phyloP scores from a whole-genome alignment of 2,329 filamentous ascomycete species.

The Ophiostoma tasmaniense region DNA sequence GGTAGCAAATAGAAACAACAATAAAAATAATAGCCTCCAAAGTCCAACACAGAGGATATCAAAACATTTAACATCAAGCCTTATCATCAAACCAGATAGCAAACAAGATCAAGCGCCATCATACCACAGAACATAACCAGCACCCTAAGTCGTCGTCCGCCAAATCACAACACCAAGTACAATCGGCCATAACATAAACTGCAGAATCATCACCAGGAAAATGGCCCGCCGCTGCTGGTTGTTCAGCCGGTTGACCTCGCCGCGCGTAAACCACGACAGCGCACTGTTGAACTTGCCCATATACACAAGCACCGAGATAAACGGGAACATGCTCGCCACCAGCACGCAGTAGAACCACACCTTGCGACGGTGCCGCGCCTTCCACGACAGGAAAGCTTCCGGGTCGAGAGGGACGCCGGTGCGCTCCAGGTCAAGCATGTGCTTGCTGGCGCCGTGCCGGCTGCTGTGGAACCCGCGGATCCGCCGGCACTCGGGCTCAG shows the following conservation, averaged over 20 bases:
- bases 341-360: conserved; percentile 34
- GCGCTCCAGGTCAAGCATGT: conserved; percentile 14
- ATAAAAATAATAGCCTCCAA: not conserved
- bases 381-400: conserved; percentile 24
- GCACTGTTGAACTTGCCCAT: conserved; percentile 37
- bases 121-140: not conserved
- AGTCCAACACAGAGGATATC: not conserved
- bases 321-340: conserved; percentile 36
- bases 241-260: conserved; percentile 35
- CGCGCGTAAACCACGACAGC: conserved; percentile 41
- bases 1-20: not conserved
- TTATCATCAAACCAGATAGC: not conserved
- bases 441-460: too few relatives aligned
- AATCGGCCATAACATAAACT: conserved; percentile 21
- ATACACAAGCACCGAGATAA: conserved; percentile 38
- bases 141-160: conserved; percentile 2
- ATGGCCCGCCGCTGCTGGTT: conserved; percentile 31
- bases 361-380: conserved; percentile 27
- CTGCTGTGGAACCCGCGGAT: not conserved
- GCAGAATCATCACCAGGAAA: conserved; percentile 27
- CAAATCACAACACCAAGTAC: conserved; percentile 21
- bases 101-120: not conserved
- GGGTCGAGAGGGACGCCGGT: conserved; percentile 20
- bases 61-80: not conserved
- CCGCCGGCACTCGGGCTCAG: not conserved